These are phyloP conservation scores for Hevea brasiliensis DNA, from an alignment of 345 rosid species.

Conservation along the genomic window DNA sequence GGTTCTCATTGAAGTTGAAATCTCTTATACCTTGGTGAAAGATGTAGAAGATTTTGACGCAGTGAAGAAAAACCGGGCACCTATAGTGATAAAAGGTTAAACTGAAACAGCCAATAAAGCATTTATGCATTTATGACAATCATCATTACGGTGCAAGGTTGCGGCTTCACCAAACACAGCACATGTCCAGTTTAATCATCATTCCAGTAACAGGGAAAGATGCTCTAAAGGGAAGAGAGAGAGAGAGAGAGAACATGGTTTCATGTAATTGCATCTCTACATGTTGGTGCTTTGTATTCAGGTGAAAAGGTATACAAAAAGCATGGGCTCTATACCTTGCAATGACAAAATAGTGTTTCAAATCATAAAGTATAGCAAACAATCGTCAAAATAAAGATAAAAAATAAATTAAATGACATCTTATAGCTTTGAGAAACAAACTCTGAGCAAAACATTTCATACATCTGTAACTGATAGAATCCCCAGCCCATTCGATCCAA, in stretches of 20 bases:
- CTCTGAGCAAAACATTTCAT: conserved; percentile 3
- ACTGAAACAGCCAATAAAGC: conserved; percentile 13
- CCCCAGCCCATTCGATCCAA: conserved; percentile 87
- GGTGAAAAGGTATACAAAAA: neutral
- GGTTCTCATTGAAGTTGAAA: conserved; percentile 3
- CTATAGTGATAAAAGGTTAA: conserved; percentile 38
- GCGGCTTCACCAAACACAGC: neutral
- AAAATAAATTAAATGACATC: neutral
- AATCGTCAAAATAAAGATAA: neutral
- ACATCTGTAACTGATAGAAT: conserved; percentile 72
- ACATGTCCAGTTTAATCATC: neutral
- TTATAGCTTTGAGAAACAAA: neutral
- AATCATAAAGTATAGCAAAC: neutral
- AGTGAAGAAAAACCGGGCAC: conserved; percentile 76
- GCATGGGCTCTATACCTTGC: neutral
- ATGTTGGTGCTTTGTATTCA: neutral
- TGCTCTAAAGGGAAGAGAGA: no score
- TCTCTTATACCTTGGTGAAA: conserved; percentile 69
- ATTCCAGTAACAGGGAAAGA: no score
- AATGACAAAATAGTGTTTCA: neutral
- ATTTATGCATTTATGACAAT: neutral
- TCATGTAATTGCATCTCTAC: neutral
- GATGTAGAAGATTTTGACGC: conserved; percentile 69
- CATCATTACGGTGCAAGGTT: neutral
- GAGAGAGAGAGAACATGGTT: neutral